A percentile compares a stretch with the other conserved stretches of the same genome.
phyloP scores from a whole-genome alignment of 1,284 basidiomycete genomes.

The Wallemia mellicola region DNA sequence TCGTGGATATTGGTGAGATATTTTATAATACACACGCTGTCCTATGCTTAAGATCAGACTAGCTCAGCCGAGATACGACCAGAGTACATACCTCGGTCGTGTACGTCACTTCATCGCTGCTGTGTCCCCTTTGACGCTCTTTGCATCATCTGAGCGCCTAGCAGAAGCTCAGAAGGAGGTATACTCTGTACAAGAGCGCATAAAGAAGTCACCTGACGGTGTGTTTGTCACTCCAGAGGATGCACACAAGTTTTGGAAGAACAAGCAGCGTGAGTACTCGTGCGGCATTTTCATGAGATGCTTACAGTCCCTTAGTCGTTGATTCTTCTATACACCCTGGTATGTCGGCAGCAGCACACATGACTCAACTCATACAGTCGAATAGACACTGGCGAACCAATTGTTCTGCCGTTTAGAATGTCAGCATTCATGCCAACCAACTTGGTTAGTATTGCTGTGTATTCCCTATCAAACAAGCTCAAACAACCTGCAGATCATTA shows the following conservation, averaged over 20 bases:
- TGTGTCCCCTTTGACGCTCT: conserved; percentile 22
- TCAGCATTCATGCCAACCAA: conserved; percentile 24
- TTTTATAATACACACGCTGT: neutral
- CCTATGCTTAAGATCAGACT: neutral
- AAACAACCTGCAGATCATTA: neutral
- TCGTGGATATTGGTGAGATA: neutral
- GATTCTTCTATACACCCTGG: conserved; percentile 11
- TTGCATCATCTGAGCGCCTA: conserved; percentile 10
- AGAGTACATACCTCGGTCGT: conserved; percentile 13
- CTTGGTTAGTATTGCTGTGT: conserved; percentile 11
- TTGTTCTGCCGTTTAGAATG: conserved; percentile 23
- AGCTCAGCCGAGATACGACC: neutral
- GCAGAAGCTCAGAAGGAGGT: conserved; percentile 15
- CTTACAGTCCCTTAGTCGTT: conserved; percentile 7
- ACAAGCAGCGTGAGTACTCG: conserved; percentile 20
- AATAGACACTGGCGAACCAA: conserved; percentile 20
- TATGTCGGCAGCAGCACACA: neutral
- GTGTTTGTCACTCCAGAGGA: conserved; percentile 13
- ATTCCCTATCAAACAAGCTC: neutral
- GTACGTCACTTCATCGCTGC: conserved; percentile 21
- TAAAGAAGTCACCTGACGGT: conserved; percentile 13
- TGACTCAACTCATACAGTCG: conserved; percentile 4
- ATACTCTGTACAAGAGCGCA: conserved; percentile 12
- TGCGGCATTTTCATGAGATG: too few relatives aligned
- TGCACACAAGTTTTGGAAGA: conserved; percentile 15